These are phyloP conservation scores for Penicillium crystallinum DNA, from an alignment of 495 filamentous ascomycete genomes.

Conservation along the genomic window DNA sequence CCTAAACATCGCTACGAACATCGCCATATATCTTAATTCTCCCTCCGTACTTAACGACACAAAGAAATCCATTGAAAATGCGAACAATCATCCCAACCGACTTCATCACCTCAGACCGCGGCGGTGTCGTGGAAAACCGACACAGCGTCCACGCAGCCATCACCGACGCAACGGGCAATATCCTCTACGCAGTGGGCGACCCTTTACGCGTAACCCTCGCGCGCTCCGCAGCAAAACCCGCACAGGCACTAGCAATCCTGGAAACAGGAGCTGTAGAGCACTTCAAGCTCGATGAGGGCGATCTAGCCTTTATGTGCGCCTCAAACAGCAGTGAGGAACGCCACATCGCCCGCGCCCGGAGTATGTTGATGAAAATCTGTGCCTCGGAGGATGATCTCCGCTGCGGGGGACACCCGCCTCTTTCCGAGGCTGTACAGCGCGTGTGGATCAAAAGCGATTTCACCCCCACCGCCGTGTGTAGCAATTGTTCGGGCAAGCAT, in stretches of 20 bases:
- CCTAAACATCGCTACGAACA: not conserved
- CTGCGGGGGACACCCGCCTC: slow-evolving; percentile 34
- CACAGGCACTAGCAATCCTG: slow-evolving; percentile 33
- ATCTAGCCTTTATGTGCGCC: slow-evolving; percentile 40
- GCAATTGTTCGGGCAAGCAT: slow-evolving; percentile 41
- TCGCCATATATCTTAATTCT: too few species aligned
- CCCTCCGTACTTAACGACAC: too few species aligned
- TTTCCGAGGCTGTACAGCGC: slow-evolving; percentile 24
- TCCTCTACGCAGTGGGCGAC: slow-evolving; percentile 34
- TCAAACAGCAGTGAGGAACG: slow-evolving; percentile 42
- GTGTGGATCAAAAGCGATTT: slow-evolving; percentile 37
- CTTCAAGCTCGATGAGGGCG: slow-evolving; percentile 31
- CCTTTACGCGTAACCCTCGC: slow-evolving; percentile 32
- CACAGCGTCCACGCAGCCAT: slow-evolving; percentile 37
- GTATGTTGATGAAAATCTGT: slow-evolving; percentile 28
- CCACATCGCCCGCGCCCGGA: slow-evolving; percentile 27
- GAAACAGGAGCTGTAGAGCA: slow-evolving; percentile 27
- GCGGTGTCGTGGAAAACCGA: slow-evolving; percentile 32
- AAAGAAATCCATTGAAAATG: slow-evolving; percentile 2
- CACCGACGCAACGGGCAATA: slow-evolving; percentile 22
- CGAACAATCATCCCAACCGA: slow-evolving; percentile 14
- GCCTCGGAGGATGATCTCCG: slow-evolving; percentile 27
- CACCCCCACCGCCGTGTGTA: slow-evolving; percentile 25
- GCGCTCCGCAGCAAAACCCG: slow-evolving; percentile 40
- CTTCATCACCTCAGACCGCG: slow-evolving; percentile 23